phyloP scores from a whole-genome alignment of 1,284 basidiomycete species.

The Wallemia hederae region DNA sequence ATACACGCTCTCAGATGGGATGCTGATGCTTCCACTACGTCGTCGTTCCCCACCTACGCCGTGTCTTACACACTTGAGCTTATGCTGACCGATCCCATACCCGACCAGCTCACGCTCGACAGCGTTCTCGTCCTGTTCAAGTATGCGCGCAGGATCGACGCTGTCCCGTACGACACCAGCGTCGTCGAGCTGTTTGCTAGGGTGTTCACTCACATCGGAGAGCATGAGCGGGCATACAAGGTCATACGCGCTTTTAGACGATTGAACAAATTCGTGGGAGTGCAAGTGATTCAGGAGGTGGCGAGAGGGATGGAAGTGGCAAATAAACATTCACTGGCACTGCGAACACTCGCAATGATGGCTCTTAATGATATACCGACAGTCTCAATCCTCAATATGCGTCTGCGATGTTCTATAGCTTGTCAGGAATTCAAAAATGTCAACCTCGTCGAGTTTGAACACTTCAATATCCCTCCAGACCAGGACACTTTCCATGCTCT shows the following conservation, averaged over 20 bases:
- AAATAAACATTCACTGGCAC: neutral
- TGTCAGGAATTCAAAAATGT: neutral
- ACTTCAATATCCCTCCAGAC: neutral
- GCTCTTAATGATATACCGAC: neutral
- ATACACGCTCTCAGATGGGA: neutral
- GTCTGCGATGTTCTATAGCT: neutral
- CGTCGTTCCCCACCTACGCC: neutral
- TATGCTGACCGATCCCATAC: neutral
- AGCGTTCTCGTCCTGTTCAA: neutral
- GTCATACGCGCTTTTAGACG: neutral
- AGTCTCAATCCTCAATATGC: neutral
- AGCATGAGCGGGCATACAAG: neutral
- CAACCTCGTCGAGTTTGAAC: neutral
- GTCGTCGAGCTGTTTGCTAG: neutral
- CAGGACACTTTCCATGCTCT: neutral
- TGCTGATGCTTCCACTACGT: neutral
- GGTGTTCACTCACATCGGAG: neutral
- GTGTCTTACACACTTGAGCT: neutral
- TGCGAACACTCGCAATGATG: neutral
- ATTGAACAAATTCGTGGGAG: neutral
- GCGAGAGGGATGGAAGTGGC: neutral
- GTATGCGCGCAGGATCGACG: neutral
- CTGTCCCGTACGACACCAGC: neutral
- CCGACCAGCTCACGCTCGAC: neutral
- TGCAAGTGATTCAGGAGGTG: neutral